Conservation (phyloP, 2,329 filamentous ascomycete genomes). For the Talaromyces marneffei region DNA sequence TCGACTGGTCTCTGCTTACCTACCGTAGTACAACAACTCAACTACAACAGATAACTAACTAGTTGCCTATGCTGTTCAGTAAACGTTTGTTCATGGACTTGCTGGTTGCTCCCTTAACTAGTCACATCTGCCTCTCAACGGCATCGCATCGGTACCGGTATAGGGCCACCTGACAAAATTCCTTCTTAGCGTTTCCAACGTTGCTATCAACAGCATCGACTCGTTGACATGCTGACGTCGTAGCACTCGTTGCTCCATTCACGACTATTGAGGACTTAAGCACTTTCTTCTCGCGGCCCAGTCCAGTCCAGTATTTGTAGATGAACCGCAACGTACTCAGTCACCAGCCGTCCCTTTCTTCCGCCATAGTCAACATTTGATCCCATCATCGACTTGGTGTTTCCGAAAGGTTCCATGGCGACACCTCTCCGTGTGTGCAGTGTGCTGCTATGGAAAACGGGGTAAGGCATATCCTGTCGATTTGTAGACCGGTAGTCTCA, state of each 20-base stretch:
- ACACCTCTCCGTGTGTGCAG: background rate
- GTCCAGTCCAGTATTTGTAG: background rate
- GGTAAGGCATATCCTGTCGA: background rate
- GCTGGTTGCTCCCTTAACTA: background rate
- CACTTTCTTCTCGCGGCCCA: background rate
- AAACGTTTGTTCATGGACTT: background rate
- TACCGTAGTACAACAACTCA: background rate
- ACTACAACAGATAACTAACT: background rate
- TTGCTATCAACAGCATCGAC: background rate
- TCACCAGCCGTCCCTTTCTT: background rate
- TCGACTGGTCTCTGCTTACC: constrained; percentile 20
- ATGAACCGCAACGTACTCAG: background rate
- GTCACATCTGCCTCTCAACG: background rate
- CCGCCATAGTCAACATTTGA: background rate
- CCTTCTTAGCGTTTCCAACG: background rate
- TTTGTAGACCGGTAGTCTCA: background rate
- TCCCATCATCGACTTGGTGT: background rate
- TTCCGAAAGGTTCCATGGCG: background rate
- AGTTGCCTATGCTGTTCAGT: background rate
- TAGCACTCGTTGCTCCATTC: background rate
- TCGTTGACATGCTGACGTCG: background rate
- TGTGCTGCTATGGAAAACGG: background rate
- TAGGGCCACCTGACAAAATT: background rate
- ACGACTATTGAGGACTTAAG: background rate
- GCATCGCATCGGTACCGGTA: too few relatives aligned